Percentiles rank a stretch among this genome's conserved stretches.
Evolutionary conservation across 768 basidiomycete species (phyloP).

Genomic region (Leccinum barrowsii): DNA sequence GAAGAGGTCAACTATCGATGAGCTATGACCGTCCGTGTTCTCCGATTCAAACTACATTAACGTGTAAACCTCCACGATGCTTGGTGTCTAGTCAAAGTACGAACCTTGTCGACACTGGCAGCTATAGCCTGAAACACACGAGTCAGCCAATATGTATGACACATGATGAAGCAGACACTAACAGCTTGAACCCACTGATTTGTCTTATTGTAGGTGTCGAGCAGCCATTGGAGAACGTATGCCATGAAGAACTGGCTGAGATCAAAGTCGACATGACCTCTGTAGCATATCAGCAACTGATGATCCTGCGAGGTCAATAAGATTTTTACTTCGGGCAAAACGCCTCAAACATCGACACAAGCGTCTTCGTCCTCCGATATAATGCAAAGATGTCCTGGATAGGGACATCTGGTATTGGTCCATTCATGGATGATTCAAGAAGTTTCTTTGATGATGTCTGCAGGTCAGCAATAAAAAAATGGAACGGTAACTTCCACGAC

Average conservation of each 20-base stretch:
- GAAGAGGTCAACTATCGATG: constrained; percentile 96
- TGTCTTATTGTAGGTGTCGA: constrained; percentile 87
- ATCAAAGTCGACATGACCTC: constrained; percentile 61
- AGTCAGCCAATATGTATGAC: constrained; percentile 4
- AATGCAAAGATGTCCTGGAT: constrained; percentile 89
- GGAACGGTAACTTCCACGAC: constrained; percentile 69
- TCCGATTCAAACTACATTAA: constrained; percentile 69
- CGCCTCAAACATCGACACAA: constrained; percentile 77
- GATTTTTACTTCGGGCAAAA: constrained; percentile 72
- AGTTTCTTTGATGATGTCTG: constrained; percentile 68
- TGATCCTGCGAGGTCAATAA: background rate
- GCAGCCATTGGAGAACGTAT: constrained; percentile 84
- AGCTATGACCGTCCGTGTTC: constrained; percentile 79
- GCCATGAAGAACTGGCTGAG: constrained; percentile 79
- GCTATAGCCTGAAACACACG: constrained; percentile 61
- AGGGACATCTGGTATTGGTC: constrained; percentile 81
- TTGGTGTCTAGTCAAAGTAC: constrained; percentile 4
- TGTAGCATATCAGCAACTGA: constrained; percentile 24
- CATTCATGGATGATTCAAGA: constrained; percentile 81
- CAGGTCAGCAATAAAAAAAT: constrained; percentile 60
- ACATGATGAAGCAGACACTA: constrained; percentile 31
- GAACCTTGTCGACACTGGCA: constrained; percentile 78
- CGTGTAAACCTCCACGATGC: constrained; percentile 2
- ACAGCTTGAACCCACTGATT: constrained; percentile 92
- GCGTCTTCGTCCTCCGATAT: constrained; percentile 71